Evolutionary conservation across 2,329 filamentous ascomycete species (phyloP).

Genomic region (Neocucurbitaria cava): DNA sequence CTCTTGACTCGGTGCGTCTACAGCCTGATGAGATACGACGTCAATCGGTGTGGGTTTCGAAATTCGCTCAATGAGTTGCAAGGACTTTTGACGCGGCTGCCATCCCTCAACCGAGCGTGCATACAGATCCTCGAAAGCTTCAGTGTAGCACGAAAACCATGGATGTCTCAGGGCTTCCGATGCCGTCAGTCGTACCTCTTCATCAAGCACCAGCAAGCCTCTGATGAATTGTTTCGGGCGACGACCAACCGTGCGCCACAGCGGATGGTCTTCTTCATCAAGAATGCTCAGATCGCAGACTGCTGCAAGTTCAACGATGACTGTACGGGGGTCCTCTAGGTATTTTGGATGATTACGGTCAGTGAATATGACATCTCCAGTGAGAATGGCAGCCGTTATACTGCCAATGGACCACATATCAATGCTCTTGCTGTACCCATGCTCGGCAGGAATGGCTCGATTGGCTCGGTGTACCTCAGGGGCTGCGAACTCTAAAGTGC

Average conservation of each 20-base stretch:
- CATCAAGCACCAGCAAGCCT: constrained; percentile 59
- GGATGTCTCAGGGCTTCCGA: constrained; percentile 60
- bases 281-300: constrained; percentile 55
- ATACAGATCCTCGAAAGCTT: constrained; percentile 60
- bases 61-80: constrained; percentile 39
- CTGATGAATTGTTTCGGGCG: constrained; percentile 62
- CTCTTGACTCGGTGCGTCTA: background rate
- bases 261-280: constrained; percentile 44
- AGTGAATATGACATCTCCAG: constrained; percentile 58
- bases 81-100: constrained; percentile 50
- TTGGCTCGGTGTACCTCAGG: constrained; percentile 55
- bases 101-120: constrained; percentile 57
- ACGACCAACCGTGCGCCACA: constrained; percentile 53
- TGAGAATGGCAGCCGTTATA: constrained; percentile 60
- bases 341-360: constrained; percentile 40
- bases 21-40: background rate
- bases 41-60: background rate
- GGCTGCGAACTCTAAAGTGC: constrained; percentile 64
- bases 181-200: constrained; percentile 59
- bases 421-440: constrained; percentile 64
- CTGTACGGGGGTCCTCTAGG: constrained; percentile 27
- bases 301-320: constrained; percentile 45
- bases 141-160: constrained; percentile 62
- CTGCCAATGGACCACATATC: constrained; percentile 70
- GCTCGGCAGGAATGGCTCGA: constrained; percentile 22